Percentiles rank a stretch among this genome's conserved stretches.
Evolutionary conservation across 768 basidiomycete species (phyloP).

Genomic region (Pleurotus giganteus): DNA sequence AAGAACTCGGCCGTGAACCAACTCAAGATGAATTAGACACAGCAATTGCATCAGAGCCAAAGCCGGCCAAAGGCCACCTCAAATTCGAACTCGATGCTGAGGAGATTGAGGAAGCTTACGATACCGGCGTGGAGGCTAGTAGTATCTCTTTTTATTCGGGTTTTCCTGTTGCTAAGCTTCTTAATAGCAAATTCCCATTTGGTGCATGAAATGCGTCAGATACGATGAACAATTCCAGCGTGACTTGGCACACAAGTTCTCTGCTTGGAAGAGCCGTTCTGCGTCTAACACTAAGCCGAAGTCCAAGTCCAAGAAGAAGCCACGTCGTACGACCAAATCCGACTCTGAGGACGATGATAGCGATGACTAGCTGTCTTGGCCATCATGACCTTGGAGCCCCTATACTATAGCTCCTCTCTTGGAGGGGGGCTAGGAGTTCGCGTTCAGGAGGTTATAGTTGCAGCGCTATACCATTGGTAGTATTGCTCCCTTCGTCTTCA

Average conservation of each 20-base stretch:
- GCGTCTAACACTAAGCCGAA: no score
- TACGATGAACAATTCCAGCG: slow-evolving; percentile 8
- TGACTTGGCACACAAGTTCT: not conserved
- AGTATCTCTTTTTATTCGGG: not conserved
- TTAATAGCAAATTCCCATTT: not conserved
- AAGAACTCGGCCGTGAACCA: not conserved
- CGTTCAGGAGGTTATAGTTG: no score
- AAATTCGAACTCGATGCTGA: not conserved
- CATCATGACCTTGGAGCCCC: no score
- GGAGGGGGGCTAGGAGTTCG: no score
- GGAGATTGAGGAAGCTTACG: slow-evolving; percentile 2
- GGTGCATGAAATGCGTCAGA: slow-evolving; percentile 3
- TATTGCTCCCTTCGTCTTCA: no score
- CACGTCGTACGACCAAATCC: no score
- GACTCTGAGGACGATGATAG: no score
- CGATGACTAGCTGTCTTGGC: no score
- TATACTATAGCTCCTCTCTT: no score
- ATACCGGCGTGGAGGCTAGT: not conserved
- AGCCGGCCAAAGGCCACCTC: not conserved
- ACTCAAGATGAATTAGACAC: not conserved
- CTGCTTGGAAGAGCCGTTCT: no score
- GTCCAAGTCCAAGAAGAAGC: no score
- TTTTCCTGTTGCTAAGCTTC: not conserved
- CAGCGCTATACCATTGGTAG: no score
- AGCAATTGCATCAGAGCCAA: not conserved